Conservation (phyloP, 768 basidiomycete species). For the Kockovaella imperatae region DNA sequence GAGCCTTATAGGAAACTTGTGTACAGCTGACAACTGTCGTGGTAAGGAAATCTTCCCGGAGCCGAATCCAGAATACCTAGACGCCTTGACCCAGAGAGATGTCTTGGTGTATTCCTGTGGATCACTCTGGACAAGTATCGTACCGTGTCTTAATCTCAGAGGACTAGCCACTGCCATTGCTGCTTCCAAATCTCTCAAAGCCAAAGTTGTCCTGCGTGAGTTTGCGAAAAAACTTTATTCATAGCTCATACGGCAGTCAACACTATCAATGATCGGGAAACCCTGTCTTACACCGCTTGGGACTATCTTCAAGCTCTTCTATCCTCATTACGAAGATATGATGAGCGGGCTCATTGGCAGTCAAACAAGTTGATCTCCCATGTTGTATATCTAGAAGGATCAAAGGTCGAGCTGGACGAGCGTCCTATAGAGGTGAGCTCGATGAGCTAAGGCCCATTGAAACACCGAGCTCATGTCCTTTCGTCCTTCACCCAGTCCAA, state of each 20-base stretch:
- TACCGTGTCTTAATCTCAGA: constrained; percentile 81
- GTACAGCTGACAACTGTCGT: background rate
- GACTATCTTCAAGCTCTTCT: constrained; percentile 79
- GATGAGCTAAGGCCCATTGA: background rate
- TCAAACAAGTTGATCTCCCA: constrained; percentile 77
- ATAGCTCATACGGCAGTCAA: constrained; percentile 56
- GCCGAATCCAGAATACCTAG: constrained; percentile 73
- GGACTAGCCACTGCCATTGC: constrained; percentile 74
- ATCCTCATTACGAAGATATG: constrained; percentile 57
- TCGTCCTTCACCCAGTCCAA: constrained; percentile 9
- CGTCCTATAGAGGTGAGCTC: constrained; percentile 53
- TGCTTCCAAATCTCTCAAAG: constrained; percentile 59
- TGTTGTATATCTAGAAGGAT: constrained; percentile 65
- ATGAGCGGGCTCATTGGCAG: constrained; percentile 58
- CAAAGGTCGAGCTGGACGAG: constrained; percentile 58
- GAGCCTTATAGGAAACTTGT: background rate
- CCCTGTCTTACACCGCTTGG: constrained; percentile 69
- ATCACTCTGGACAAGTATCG: constrained; percentile 88
- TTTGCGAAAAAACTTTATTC: constrained; percentile 3
- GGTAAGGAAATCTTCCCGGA: constrained; percentile 69
- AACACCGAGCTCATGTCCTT: background rate
- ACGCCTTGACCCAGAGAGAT: constrained; percentile 55
- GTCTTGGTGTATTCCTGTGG: constrained; percentile 85
- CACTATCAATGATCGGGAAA: constrained; percentile 79
- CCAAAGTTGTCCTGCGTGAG: constrained; percentile 79